Evolutionary conservation across 129 eudicot genomes (phyloP), one percentile per base, ranked within the genome.

Genomic region (Helichrysum umbraculigerum): DNA sequence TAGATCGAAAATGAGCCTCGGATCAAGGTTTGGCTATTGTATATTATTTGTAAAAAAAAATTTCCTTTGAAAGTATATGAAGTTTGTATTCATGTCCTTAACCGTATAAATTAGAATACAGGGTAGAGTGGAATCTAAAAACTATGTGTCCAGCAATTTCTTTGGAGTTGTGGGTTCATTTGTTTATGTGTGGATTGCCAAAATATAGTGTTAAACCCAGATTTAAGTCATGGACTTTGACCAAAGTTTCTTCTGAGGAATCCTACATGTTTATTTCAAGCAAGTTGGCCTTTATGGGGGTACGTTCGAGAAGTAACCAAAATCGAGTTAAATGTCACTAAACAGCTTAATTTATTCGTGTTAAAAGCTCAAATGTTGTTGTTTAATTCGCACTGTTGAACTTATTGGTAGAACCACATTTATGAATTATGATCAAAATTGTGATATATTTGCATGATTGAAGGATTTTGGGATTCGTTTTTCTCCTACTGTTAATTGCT

Each of bases 21-120:
- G 47, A 74, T 73, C 51, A 79, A 41, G 75, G 78, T 72, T 79
- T 73, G 73, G 59, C 62, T 79, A 20, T 68, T 80, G 83, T 80
- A 80, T 74, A 80, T 74, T 30, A 37, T 56, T 67, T 74, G 83
- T 74, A 80, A 71, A 68, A 57, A 73, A 30, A 47, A 65, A 62
- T 71, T 78, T 63, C 19, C 50, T 73, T 66, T 28, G 59, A 71
- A 72, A 35, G 78, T 56, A 35, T 72, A 21, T 80, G 68, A 73
- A 73, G 83, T 52, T 54, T 72, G 83, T 73, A 69, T 73, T 61
- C 41, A 29, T 65, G 68, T 72, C 16, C 41, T 78, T 71, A 57
- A 80, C 75, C 39, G 56, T 50, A 28, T 42, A 63, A 73, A 35
- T 39, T 66, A 63, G 62, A 73, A 72, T 22, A 57, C 15, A 25